Conservation (phyloP, 1,139 yeast genomes). For the Yamadazyma aaseri region DNA sequence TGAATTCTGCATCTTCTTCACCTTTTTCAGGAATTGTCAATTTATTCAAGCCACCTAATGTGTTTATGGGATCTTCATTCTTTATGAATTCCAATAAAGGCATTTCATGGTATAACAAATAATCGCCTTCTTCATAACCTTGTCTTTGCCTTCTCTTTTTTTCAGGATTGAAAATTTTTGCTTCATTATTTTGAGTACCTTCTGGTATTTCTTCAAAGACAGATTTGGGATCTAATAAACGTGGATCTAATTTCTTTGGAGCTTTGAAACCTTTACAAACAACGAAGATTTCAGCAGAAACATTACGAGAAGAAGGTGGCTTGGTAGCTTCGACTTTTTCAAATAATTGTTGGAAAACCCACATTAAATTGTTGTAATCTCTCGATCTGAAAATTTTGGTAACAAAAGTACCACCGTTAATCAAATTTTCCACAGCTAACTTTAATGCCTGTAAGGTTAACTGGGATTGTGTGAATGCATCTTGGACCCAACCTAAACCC, state of each 20-base stretch:
- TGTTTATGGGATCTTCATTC: slow-evolving; percentile 79
- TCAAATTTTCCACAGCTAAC: slow-evolving; percentile 91
- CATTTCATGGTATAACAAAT: slow-evolving; percentile 69
- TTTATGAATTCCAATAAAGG: slow-evolving; percentile 76
- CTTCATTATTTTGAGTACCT: slow-evolving; percentile 79
- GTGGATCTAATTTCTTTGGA: slow-evolving; percentile 91
- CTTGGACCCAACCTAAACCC: slow-evolving; percentile 99
- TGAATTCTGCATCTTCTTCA: slow-evolving; percentile 55
- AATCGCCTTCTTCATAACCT: slow-evolving; percentile 96
- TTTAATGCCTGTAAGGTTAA: slow-evolving; percentile 89
- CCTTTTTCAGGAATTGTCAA: slow-evolving; percentile 54
- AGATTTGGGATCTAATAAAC: slow-evolving; percentile 85
- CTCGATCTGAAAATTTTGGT: slow-evolving; percentile 96
- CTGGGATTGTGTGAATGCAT: slow-evolving; percentile 97
- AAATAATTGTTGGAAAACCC: slow-evolving; percentile 95
- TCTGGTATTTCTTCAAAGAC: slow-evolving; percentile 91
- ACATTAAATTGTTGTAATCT: slow-evolving; percentile 93
- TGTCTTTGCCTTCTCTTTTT: slow-evolving; percentile 86
- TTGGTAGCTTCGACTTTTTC: slow-evolving; percentile 97
- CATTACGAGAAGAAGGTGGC: slow-evolving; percentile 98
- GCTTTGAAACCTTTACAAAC: slow-evolving; percentile 96
- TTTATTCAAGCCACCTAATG: slow-evolving; percentile 70
- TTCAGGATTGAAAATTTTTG: slow-evolving; percentile 92
- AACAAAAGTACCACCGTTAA: slow-evolving; percentile 93
- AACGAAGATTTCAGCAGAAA: slow-evolving; percentile 97